Evolutionary conservation across 371 early-diverging fungal species (phyloP), one percentile per base, ranked within the genome.

Genomic region (Zopfochytrium polystomum): DNA sequence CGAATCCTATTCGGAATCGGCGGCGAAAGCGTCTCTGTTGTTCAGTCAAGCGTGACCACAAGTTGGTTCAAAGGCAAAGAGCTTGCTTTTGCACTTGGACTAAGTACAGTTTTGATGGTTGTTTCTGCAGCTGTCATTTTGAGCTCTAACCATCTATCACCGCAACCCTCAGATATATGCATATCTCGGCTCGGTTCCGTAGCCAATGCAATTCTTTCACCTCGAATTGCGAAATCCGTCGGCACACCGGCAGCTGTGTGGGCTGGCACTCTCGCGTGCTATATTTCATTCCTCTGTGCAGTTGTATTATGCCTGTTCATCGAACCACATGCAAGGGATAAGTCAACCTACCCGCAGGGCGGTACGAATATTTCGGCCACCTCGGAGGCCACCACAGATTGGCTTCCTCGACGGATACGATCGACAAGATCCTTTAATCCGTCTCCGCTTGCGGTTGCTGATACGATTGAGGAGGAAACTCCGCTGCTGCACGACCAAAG

Each of bases 1-100:
- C 60, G 87, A 15, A 66, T 81, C 23, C 44, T 85, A 35, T 82
- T 84, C 74, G 87, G 87, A 7, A 75, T 85, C 29, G 87, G 87
- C 15, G 84, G 85, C 23, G 87, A 87, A 59, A 73, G 74, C 62
- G 74, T 83, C 35, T 69, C 72, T 7, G 83, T 85, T 4, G 72
- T 80, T 13, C 82, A 81, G 60, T 69, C 75, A 2, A 68, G 63
- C 31, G 69, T 81, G 22, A 79, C 77, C 25, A 77, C 79, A 7
- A 30, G 54, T 9, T 76, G 71, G 66, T 81, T 81, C 55, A 77
- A 79, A 56, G 76, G 78, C 29, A 78, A 83, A 56, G 81, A 81
- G 59, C 64, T 85, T 9, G 79, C 83, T 0, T 80, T 85, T 70
- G 85, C 85, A 0, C 65, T 85, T 1, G 83, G 84, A 23, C 54